These are phyloP conservation scores for Iris macrosiphon DNA, from an alignment of 106 monocot genomes.

Conservation along the genomic window DNA sequence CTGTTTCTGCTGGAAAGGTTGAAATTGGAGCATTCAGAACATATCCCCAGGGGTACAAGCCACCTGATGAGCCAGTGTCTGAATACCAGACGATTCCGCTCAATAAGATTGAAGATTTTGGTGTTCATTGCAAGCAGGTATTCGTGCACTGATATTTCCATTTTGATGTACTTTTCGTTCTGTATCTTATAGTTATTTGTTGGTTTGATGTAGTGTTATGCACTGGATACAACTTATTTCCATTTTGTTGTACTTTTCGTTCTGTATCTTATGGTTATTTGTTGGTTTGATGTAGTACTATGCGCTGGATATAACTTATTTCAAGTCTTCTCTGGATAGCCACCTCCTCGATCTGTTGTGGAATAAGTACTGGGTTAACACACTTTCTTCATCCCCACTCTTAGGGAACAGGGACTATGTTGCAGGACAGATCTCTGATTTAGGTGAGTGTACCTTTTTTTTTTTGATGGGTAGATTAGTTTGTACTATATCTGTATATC, in stretches of 20 bases:
- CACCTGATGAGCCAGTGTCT: slow-evolving; percentile 84
- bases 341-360: slow-evolving; percentile 90
- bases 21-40: slow-evolving; percentile 98
- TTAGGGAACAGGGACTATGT: slow-evolving; percentile 84
- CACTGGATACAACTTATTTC: slow-evolving; percentile 33
- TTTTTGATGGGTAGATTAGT: too few relatives aligned
- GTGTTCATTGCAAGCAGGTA: slow-evolving; percentile 93
- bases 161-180: background rate
- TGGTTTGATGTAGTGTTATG: slow-evolving; percentile 54
- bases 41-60: slow-evolving; percentile 86
- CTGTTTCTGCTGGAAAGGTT: slow-evolving; percentile 92
- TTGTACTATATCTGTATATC: too few relatives aligned
- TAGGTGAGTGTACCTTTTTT: too few relatives aligned
- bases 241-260: background rate
- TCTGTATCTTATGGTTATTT: background rate
- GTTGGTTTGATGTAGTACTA: slow-evolving; percentile 52
- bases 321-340: slow-evolving; percentile 80
- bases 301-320: slow-evolving; percentile 85
- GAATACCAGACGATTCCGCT: slow-evolving; percentile 93
- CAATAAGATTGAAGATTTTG: slow-evolving; percentile 95
- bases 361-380: slow-evolving; percentile 98
- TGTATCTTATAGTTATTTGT: slow-evolving; percentile 1
- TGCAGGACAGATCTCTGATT: slow-evolving; percentile 91
- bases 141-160: background rate
- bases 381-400: slow-evolving; percentile 79